Percentiles rank a stretch among this genome's conserved stretches.
phyloP scores from a whole-genome alignment of 495 filamentous ascomycete genomes.

The Neurospora sp. region DNA sequence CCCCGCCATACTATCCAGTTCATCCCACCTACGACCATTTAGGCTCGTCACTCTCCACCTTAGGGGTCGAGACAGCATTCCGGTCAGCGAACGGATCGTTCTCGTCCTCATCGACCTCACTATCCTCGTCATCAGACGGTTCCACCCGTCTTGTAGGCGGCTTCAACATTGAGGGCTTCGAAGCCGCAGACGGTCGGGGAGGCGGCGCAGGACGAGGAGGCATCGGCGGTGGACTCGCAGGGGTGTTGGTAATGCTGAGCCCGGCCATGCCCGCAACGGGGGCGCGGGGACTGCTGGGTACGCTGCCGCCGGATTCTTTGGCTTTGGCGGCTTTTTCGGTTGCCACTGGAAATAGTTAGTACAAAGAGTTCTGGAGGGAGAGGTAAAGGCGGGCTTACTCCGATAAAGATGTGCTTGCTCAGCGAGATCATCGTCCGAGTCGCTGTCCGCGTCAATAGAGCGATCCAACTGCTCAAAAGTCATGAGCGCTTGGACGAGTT shows the following conservation, averaged over 20 bases:
- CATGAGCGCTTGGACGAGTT: conserved; percentile 84
- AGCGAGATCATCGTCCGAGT: conserved; percentile 67
- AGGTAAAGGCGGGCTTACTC: no score
- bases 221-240: conserved; percentile 18
- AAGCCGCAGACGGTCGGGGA: conserved; percentile 28
- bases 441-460: conserved; percentile 92
- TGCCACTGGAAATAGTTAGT: conserved; percentile 31
- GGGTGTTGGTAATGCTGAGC: conserved; percentile 22
- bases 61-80: conserved; percentile 40
- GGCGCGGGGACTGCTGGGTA: conserved; percentile 23
- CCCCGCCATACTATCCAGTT: not conserved
- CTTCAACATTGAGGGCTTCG: conserved; percentile 23
- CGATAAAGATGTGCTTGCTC: conserved; percentile 46
- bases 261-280: conserved; percentile 28
- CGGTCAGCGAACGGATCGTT: conserved; percentile 72
- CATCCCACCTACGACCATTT: conserved; percentile 4
- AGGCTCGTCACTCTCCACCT: conserved; percentile 5
- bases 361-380: not conserved
- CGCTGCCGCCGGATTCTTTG: conserved; percentile 27
- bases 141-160: conserved; percentile 23
- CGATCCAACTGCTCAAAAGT: conserved; percentile 91
- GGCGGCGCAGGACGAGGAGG: conserved; percentile 31
- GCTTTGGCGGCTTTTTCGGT: conserved; percentile 37
- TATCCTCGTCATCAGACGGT: conserved; percentile 18
- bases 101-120: conserved; percentile 46